Evolutionary conservation across 1,284 basidiomycete genomes (phyloP).

Genomic region (Phylloboletellus chloephorus): DNA sequence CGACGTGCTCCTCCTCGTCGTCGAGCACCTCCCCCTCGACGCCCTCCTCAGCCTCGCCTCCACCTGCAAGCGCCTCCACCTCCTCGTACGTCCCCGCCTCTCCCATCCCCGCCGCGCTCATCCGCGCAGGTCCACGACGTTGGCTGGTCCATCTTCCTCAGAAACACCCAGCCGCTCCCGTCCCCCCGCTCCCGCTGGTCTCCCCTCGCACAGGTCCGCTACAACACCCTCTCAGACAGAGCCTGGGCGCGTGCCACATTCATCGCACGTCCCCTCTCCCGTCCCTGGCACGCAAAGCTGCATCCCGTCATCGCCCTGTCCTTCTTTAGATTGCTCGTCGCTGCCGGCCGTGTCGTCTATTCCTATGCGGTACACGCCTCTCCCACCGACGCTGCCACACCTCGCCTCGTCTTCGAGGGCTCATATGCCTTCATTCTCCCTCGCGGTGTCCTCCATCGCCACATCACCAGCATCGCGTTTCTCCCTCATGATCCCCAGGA

Average conservation of each 20-base stretch:
- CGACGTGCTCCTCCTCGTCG: constrained; percentile 55
- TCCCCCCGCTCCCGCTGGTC: constrained; percentile 45
- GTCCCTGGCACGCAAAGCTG: constrained; percentile 53
- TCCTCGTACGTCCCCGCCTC: constrained; percentile 40
- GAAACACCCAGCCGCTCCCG: constrained; percentile 46
- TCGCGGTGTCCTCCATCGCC: constrained; percentile 32
- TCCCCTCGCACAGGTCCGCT: constrained; percentile 42
- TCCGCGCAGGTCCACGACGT: constrained; percentile 48
- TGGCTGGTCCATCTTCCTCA: constrained; percentile 55
- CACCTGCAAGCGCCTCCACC: constrained; percentile 43
- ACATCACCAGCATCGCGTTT: constrained; percentile 51
- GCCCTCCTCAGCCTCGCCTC: constrained; percentile 45
- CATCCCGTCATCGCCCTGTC: constrained; percentile 60
- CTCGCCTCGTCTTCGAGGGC: constrained; percentile 41
- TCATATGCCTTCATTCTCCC: constrained; percentile 36
- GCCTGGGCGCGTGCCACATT: constrained; percentile 52
- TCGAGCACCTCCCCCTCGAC: constrained; percentile 41
- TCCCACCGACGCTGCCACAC: constrained; percentile 31
- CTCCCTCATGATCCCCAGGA: constrained; percentile 46
- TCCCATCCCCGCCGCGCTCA: constrained; percentile 1
- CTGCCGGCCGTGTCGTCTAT: constrained; percentile 54
- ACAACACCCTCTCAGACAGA: constrained; percentile 49
- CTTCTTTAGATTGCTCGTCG: constrained; percentile 53
- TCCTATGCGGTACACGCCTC: constrained; percentile 53
- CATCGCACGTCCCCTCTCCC: constrained; percentile 63